Evolutionary conservation across 2,329 filamentous ascomycete species (phyloP), one percentile per base, ranked within the genome.

Genomic region (Berkeleyomyces basicola): DNA sequence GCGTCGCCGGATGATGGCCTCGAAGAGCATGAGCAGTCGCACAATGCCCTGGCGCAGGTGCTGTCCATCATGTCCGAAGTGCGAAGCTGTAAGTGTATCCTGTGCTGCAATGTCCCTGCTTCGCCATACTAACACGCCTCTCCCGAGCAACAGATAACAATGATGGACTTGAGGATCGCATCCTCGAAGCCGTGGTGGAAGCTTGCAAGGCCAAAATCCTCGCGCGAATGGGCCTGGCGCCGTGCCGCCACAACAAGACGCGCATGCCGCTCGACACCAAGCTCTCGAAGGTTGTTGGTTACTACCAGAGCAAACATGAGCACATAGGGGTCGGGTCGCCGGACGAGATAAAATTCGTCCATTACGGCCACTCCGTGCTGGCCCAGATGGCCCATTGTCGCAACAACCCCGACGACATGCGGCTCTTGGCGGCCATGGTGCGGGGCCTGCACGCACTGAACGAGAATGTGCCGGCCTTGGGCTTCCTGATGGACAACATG

Each of bases 231-330:
- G 63, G 63, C 31, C 37, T 64, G n/a, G 63, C 63, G 3, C 59
- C 59, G 10, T 64, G 63, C 59, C 58, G 63, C 7, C 63, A 64
- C 44, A 64, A 64, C 43, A 64, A 64, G 63, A 64, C 63, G 7
- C 63, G 63, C 51, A 64, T 61, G 63, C 59, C 59, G 16, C 58
- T 64, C 9, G 63, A 64, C 43, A 51, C 51, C 36, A 64, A 64
- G 59, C 63, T 64, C 11, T 61, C 59, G 4, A 59, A 64, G 36
- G 63, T 59, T 14, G 63, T 64, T 23, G 23, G 23, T 23, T 23
- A 23, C 23, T 23, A 23, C 23, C 23, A 23, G 23, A 23, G 23
- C 23, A 23, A 23, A 23, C 23, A 23, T 23, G 23, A 23, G 23
- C 23, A 23, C 23, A 23, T 23, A 23, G 23, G 23, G 23, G 23